Evolutionary conservation across 495 filamentous ascomycete genomes (phyloP).

Genomic region (Trichocladium antarcticum): DNA sequence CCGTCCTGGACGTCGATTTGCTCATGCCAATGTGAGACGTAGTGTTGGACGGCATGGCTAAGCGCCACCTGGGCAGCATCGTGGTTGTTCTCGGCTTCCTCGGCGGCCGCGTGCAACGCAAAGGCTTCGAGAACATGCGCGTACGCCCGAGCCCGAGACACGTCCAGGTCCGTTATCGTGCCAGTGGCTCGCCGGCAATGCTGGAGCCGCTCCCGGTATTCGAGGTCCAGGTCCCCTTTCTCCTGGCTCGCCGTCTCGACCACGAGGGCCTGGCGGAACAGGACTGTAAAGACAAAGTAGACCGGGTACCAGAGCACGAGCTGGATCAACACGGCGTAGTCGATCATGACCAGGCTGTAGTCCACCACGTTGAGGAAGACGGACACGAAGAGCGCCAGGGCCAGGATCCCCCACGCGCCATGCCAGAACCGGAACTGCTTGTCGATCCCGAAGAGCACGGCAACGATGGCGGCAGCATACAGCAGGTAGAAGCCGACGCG

Average conservation of each 20-base stretch:
- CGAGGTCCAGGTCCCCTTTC: constrained; percentile 15
- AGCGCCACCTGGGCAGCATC: constrained; percentile 14
- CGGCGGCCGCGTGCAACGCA: constrained; percentile 16
- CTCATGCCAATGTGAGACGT: constrained; percentile 25
- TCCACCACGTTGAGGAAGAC: constrained; percentile 21
- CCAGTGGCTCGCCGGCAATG: constrained; percentile 3
- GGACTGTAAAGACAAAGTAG: constrained; percentile 23
- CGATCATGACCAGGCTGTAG: constrained; percentile 23
- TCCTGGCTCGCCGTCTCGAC: constrained; percentile 1
- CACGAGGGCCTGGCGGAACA: constrained; percentile 21
- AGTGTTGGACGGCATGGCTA: constrained; percentile 16
- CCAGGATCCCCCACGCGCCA: constrained; percentile 22
- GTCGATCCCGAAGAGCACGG: constrained; percentile 22
- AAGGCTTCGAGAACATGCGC: constrained; percentile 21
- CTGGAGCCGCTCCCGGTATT: constrained; percentile 16
- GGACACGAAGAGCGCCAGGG: constrained; percentile 21
- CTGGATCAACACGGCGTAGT: constrained; percentile 24
- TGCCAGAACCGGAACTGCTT: constrained; percentile 27
- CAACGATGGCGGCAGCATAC: constrained; percentile 22
- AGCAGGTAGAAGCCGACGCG: constrained; percentile 25
- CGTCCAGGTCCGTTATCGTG: constrained; percentile 15
- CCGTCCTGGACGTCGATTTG: constrained; percentile 19
- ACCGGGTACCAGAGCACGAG: constrained; percentile 27
- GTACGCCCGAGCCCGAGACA: constrained; percentile 19
- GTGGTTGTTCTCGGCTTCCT: constrained; percentile 16